phyloP scores from a whole-genome alignment of 163 green algal species.

The Scenedesmus sp. region DNA sequence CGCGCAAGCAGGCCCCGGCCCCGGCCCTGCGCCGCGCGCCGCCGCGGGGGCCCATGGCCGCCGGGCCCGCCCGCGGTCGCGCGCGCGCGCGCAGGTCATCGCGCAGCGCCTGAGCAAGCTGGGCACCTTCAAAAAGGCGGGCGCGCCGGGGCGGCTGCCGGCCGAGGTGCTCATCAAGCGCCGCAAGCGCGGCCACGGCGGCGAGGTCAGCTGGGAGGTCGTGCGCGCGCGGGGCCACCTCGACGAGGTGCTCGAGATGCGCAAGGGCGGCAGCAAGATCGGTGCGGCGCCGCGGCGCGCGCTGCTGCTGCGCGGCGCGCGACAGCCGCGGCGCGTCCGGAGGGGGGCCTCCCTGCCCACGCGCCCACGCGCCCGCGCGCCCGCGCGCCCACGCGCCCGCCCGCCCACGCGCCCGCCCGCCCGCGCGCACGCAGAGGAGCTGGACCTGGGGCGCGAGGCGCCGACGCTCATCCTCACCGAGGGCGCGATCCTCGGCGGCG shows the following conservation, averaged over 20 bases:
- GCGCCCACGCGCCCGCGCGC: no score
- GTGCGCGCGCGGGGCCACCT: slow-evolving; percentile 85
- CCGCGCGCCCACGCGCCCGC: no score
- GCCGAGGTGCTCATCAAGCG: slow-evolving; percentile 87
- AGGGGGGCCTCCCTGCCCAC: no score
- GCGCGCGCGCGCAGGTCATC: slow-evolving; percentile 60
- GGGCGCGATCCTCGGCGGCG: slow-evolving; percentile 84
- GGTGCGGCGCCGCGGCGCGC: slow-evolving; percentile 45
- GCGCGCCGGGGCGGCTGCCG: slow-evolving; percentile 46
- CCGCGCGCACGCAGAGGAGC: slow-evolving; percentile 40
- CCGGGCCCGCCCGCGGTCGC: no score
- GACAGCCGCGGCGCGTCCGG: no score
- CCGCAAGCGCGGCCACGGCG: slow-evolving; percentile 64
- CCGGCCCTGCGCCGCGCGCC: no score
- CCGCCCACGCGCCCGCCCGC: no score
- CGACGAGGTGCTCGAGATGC: slow-evolving; percentile 90
- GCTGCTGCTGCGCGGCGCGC: no score
- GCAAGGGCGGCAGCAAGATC: slow-evolving; percentile 64
- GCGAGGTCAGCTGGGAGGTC: slow-evolving; percentile 82
- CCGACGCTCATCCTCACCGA: slow-evolving; percentile 80
- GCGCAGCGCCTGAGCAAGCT: slow-evolving; percentile 51
- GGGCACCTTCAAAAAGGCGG: slow-evolving; percentile 35
- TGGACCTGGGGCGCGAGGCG: slow-evolving; percentile 49
- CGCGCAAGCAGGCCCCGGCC: no score
- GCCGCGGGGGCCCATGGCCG: no score